Evolutionary conservation across 2,329 filamentous ascomycete species (phyloP), one percentile per base, ranked within the genome.

Genomic region (Talaromyces sp.): DNA sequence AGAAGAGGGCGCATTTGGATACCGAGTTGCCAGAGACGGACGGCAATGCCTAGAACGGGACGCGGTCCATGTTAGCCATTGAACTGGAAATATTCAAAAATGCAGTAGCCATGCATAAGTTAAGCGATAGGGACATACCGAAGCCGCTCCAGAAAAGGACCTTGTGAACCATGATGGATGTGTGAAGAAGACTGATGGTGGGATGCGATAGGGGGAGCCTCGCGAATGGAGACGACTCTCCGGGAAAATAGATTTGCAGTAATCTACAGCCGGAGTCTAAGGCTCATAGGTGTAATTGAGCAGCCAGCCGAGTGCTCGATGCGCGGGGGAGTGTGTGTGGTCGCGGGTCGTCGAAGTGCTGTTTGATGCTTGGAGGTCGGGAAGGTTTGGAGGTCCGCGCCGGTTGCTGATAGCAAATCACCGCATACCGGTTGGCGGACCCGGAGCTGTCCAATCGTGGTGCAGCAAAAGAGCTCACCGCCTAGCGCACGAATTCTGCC

Each of bases 1-100:
- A 97, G 91, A 77, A 97, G 88, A 57, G 93, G 94, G 64, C 92
- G 91, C 92, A 96, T 96, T 81, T 99, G 92, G 75, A 99, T 94
- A 72, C 93, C 94, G 75, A 99, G 88, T 79, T 97, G 94, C 91
- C 92, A 97, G 78, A 94, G 85, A 70, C 93, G 90, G 73, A 92
- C 89, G 73, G 90, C 92, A 70, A 97, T 80, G 82, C 94, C 94
- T 99, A 69, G 62, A 21, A 54, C 32, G 53, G 14, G 62, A 11
- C 43, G 9, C 11, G 31, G 19, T 51, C 29, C 38, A 29, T 56
- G 51, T 64, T 31, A 65, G 61, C 10, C 57, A 35, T 52, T 26
- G 63, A 27, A 50, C 43, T 35, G 27, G 64, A 14, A 24, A 59
- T 26, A 26, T 35, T 12, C 21, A 56, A n/a, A 9, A 19, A 51